Base-by-base conservation (phyloP, 768 basidiomycete genomes). In the Tephrocybe sp. region DNA sequence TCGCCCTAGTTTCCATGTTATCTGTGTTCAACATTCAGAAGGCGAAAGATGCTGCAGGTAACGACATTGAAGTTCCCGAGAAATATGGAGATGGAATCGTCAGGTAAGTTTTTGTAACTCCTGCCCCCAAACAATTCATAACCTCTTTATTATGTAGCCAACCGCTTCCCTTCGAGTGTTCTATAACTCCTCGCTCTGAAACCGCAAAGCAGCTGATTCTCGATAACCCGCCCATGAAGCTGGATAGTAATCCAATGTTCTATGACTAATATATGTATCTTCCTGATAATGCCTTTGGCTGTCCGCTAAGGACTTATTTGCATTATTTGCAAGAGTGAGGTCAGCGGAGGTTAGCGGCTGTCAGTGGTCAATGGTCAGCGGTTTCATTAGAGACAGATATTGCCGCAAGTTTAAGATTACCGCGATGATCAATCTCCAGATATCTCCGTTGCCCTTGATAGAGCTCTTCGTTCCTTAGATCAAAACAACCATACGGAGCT, bases 151-250 rank as follows among this genome's bases (percentile, higher is more conserved):
- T 19, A 7, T 34, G 13, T 34, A 47, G 46, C 15, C 46, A 47
- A 27, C 61, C 62, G 15, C 52, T 57, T 18, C 58, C 58, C 16
- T 66, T 66, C 34, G 41, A 54, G 24, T 61, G 61, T 34, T 60
- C 60, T 16, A 64, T 64, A 39, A 58, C 53, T 3, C 58, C 62
- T 15, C 56, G 60, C 16, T 55, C 53, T 7, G 49, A 57, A 24
- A 38, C 35, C 5, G 49, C 54, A 4, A 43, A 36, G 28, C 41
- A 22, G 31, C 49, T 61, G 22, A 44, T 61, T 25, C 53, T 40
- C 22, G 38, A 48, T 32, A 48, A 48, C 15, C 38, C 47, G 1
- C 47, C 47, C 5, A 41, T 48, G 30, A 32, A 30, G 28, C 24
- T 48, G 13, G 47, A 48, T 22, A 48, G 47, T 13, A 48, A 48